Evolutionary conservation across 768 basidiomycete species (phyloP), one percentile per base, ranked within the genome.

Genomic region (Russula dissimulans): DNA sequence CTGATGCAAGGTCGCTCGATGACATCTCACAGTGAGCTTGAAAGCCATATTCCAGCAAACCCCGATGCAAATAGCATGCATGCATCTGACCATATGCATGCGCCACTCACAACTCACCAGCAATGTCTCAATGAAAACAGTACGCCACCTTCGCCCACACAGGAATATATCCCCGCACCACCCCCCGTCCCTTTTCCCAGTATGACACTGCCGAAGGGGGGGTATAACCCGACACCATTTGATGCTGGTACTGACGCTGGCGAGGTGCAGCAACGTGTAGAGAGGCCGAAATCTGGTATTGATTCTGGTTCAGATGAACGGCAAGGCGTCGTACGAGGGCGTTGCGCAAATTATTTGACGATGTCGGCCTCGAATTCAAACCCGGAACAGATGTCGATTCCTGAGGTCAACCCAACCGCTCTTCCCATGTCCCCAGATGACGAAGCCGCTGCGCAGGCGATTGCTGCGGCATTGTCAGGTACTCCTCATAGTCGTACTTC

Each of bases 301-400:
- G 66, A 32, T 55, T 74, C 69, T 64, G 71, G 55, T 64, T 75
- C 69, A 53, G 67, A 64, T 66, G 71, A 56, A 71, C 72, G 74
- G 9, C 34, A 9, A n/a, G n/a, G n/a, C n/a, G n/a, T n/a, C n/a
- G n/a, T n/a, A n/a, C n/a, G n/a, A n/a, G n/a, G n/a, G n/a, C n/a
- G n/a, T n/a, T 77, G 78, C 66, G 75, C 79, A 41, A 83, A 83
- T 36, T 36, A 89, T 71, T 71, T 89, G 69, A 81, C 74, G 62
- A 90, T 89, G 88, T 70, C 89, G 65, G 74, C 78, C 22, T 75
- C 79, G 65, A 77, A 77, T 46, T 74, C 81, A 65, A 63, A 71
- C 41, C 62, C 70, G 31, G 72, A 78, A 68, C 71, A 70, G 63
- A 57, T 67, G 42, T 68, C 70, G 1, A 62, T 67, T 51, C 61